phyloP scores from a whole-genome alignment of 2,329 filamentous ascomycete species.

The Aspergillus puulaauensis region DNA sequence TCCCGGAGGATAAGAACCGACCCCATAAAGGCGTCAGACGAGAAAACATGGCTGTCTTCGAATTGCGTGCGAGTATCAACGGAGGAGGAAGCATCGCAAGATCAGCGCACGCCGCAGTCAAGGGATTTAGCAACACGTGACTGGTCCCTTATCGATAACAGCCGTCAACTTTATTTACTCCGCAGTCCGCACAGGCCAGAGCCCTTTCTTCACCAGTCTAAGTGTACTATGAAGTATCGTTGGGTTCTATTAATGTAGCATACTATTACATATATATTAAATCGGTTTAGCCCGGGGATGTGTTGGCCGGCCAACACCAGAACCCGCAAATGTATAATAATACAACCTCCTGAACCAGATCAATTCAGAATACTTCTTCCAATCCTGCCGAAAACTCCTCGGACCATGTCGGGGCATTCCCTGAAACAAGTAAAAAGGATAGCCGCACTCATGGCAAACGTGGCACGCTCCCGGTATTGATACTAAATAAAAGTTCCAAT shows the following conservation, averaged over 20 bases:
- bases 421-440: constrained; percentile 67
- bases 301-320: constrained; percentile 4
- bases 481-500: constrained; percentile 42
- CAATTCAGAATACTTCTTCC: constrained; percentile 27
- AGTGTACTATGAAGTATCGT: too few species aligned
- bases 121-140: constrained; percentile 22
- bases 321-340: constrained; percentile 1
- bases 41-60: constrained; percentile 27
- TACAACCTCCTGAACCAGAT: neutral
- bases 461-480: constrained; percentile 66
- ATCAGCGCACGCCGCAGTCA: neutral
- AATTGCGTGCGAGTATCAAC: constrained; percentile 15
- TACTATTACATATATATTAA: neutral
- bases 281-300: neutral
- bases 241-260: neutral
- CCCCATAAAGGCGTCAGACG: constrained; percentile 27
- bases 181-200: neutral
- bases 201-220: neutral
- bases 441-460: constrained; percentile 67
- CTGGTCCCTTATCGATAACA: constrained; percentile 17
- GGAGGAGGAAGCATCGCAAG: constrained; percentile 7
- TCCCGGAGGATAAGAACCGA: constrained; percentile 17
- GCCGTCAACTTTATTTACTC: neutral
- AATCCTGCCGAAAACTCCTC: constrained; percentile 67
- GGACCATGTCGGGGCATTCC: constrained; percentile 63